Evolutionary conservation across 495 filamentous ascomycete genomes (phyloP).

Genomic region (Hamigera avellanea): DNA sequence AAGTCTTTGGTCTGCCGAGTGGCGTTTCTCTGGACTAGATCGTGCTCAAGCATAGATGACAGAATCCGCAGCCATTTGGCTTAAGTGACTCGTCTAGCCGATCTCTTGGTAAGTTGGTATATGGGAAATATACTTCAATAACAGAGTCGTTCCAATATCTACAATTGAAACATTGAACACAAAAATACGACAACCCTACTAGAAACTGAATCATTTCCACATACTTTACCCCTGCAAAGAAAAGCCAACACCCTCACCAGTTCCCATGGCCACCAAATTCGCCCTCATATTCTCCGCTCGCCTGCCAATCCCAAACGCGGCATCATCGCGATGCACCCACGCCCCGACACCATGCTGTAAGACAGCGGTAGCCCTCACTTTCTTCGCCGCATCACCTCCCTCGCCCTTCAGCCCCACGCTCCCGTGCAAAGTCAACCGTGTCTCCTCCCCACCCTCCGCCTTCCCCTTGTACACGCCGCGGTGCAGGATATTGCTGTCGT

Average conservation of each 20-base stretch:
- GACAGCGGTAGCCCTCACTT: constrained; percentile 59
- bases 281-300: constrained; percentile 38
- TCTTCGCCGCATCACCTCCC: constrained; percentile 19
- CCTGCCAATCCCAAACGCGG: constrained; percentile 40
- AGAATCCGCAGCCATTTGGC: too few relatives aligned
- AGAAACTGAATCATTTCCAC: background rate
- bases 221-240: constrained; percentile 30
- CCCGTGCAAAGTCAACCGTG: constrained; percentile 73
- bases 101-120: too few relatives aligned
- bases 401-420: constrained; percentile 52
- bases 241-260: constrained; percentile 47
- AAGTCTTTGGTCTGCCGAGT: constrained; percentile 23
- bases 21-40: constrained; percentile 9
- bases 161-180: too few relatives aligned
- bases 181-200: too few relatives aligned
- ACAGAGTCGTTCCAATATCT: too few relatives aligned
- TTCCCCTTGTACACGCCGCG: constrained; percentile 55
- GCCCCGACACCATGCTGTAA: constrained; percentile 75
- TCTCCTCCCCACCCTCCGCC: constrained; percentile 29
- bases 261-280: constrained; percentile 49
- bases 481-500: constrained; percentile 81
- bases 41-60: too few relatives aligned
- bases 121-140: too few relatives aligned
- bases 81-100: too few relatives aligned
- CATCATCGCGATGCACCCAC: constrained; percentile 50